Evolutionary conservation across 805 yeast genomes (phyloP).

Genomic region (Candida ulmi): DNA sequence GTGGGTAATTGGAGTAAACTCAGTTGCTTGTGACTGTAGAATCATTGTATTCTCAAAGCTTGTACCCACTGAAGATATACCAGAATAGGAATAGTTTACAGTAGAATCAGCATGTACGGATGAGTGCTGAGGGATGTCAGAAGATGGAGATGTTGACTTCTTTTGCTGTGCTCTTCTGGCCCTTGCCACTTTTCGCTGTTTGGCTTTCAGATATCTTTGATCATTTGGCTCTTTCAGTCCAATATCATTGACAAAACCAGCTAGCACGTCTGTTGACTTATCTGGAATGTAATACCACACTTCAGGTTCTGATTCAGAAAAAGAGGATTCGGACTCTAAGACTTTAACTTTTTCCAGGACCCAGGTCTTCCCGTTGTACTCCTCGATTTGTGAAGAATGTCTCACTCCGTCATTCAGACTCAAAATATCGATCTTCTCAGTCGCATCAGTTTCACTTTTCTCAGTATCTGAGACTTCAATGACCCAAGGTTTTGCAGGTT

Average conservation of each 20-base stretch:
- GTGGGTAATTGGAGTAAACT: too few species aligned
- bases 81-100: background rate
- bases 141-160: too few species aligned
- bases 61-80: too few species aligned
- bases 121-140: too few species aligned
- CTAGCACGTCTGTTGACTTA: slow-evolving; percentile 16
- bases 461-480: background rate
- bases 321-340: background rate
- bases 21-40: too few species aligned
- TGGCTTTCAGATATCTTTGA: slow-evolving; percentile 4
- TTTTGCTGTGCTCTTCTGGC: background rate
- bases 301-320: background rate
- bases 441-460: too few species aligned
- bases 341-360: slow-evolving; percentile 2
- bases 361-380: slow-evolving; percentile 1
- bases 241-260: slow-evolving; percentile 17
- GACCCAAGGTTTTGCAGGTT: background rate
- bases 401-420: background rate
- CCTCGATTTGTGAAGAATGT: background rate
- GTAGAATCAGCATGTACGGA: background rate
- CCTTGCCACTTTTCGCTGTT: background rate
- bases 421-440: background rate
- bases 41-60: too few species aligned
- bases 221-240: slow-evolving; percentile 15
- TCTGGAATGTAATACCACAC: slow-evolving; percentile 19